Percentiles rank a stretch among this genome's conserved stretches.
These are phyloP conservation scores for Venturia pyrina DNA, from an alignment of 2,329 filamentous ascomycete genomes.

Conservation along the genomic window DNA sequence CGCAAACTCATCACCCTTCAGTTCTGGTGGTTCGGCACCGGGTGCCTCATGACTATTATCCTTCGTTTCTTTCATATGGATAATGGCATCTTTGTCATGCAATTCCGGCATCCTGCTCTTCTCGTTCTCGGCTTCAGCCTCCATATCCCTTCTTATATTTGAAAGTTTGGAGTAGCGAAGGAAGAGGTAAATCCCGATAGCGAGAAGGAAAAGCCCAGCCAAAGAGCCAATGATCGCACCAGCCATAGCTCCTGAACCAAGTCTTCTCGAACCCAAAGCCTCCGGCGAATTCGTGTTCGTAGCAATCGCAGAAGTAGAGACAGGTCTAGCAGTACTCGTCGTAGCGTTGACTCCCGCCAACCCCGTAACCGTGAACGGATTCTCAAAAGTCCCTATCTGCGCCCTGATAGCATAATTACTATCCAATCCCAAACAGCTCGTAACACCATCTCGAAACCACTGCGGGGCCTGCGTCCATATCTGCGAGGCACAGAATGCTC, in stretches of 20 bases:
- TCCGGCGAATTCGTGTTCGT: not conserved
- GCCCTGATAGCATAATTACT: slow-evolving; percentile 5
- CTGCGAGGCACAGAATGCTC: slow-evolving; percentile 14
- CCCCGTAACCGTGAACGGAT: not conserved
- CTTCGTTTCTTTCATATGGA: not conserved
- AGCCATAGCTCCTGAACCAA: not conserved
- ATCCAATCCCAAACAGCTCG: slow-evolving; percentile 15
- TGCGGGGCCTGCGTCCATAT: slow-evolving; percentile 16
- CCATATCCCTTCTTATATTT: not conserved
- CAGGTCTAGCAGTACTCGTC: not conserved
- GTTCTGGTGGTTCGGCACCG: not conserved
- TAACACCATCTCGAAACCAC: slow-evolving; percentile 16
- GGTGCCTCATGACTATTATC: not conserved
- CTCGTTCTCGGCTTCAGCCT: not conserved
- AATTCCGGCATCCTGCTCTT: slow-evolving; percentile 9
- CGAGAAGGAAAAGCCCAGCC: not conserved
- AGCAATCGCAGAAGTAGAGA: not conserved
- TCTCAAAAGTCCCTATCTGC: not conserved
- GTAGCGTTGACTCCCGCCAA: not conserved
- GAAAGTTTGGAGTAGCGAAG: not conserved
- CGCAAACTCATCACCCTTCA: not conserved
- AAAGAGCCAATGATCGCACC: not conserved
- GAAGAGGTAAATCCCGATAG: not conserved
- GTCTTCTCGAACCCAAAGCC: not conserved
- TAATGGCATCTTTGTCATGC: not conserved